Evolutionary conservation across 2,329 filamentous ascomycete genomes (phyloP).

Genomic region (Cylindrodendrum hubeiense): DNA sequence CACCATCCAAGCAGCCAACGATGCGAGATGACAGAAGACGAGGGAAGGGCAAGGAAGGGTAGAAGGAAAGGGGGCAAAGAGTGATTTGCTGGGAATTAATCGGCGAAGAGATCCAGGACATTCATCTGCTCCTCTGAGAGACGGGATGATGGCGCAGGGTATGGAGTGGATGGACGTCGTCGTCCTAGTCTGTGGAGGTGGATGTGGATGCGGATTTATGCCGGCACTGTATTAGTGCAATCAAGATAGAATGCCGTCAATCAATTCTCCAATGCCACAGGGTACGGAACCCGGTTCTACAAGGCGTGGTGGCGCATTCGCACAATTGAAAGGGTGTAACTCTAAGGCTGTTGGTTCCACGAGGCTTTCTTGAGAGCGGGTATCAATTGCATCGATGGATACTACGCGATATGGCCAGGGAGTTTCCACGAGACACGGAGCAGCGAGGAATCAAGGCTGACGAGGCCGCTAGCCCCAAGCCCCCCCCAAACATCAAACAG

Average conservation of each 20-base stretch:
- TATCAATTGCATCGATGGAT: background rate
- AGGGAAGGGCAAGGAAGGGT: background rate
- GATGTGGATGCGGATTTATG: background rate
- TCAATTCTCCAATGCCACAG: constrained; percentile 15
- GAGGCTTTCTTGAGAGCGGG: background rate
- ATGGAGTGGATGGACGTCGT: background rate
- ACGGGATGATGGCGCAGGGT: background rate
- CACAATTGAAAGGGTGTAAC: constrained; percentile 3
- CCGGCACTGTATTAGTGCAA: background rate
- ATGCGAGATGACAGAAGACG: background rate
- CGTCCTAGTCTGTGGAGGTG: background rate
- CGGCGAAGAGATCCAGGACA: background rate
- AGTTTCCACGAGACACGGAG: background rate
- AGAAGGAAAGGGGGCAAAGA: too few relatives aligned
- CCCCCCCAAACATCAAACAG: background rate
- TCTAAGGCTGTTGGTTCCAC: constrained; percentile 1
- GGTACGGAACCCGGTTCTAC: background rate
- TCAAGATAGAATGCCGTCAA: too few relatives aligned
- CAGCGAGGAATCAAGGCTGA: background rate
- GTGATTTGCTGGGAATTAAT: background rate
- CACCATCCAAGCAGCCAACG: background rate
- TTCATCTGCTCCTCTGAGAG: background rate
- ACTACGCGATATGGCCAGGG: background rate
- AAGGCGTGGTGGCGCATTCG: background rate
- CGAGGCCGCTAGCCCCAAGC: background rate